Conservation (phyloP, 257 asterid species). For the Solanum chmielewskii region DNA sequence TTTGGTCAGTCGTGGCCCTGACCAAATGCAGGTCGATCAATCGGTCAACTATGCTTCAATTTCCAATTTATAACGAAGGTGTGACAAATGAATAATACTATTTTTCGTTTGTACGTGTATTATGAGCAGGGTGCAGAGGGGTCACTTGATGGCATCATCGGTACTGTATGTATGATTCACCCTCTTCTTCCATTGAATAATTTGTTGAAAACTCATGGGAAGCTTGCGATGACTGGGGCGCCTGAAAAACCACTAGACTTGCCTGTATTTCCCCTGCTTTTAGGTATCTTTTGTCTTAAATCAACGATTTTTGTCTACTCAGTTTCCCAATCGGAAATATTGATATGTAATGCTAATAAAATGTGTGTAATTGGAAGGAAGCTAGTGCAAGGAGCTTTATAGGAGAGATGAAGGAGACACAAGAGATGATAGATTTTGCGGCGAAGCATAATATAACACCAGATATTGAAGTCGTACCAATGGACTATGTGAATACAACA, state of each 20-base stretch:
- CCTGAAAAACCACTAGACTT: background rate
- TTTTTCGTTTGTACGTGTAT: background rate
- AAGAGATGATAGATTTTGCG: background rate
- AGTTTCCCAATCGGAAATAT: background rate
- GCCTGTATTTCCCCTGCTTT: background rate
- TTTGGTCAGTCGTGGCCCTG: background rate
- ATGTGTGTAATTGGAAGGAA: background rate
- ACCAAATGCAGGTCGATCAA: background rate
- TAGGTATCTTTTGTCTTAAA: background rate
- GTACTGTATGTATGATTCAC: background rate
- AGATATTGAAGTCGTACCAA: background rate
- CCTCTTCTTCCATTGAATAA: background rate
- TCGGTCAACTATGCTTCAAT: background rate
- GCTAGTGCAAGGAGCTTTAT: background rate
- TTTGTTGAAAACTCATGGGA: background rate
- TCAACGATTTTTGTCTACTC: background rate
- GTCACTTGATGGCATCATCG: background rate
- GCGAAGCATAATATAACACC: background rate
- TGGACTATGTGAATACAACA: background rate
- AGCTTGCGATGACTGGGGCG: background rate
- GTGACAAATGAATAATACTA: background rate
- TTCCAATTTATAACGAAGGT: background rate
- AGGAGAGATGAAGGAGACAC: background rate
- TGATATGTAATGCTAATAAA: background rate
- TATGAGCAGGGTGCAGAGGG: background rate